Evolutionary conservation across 331 rosid genomes (phyloP).

Genomic region (Malus hybrid): DNA sequence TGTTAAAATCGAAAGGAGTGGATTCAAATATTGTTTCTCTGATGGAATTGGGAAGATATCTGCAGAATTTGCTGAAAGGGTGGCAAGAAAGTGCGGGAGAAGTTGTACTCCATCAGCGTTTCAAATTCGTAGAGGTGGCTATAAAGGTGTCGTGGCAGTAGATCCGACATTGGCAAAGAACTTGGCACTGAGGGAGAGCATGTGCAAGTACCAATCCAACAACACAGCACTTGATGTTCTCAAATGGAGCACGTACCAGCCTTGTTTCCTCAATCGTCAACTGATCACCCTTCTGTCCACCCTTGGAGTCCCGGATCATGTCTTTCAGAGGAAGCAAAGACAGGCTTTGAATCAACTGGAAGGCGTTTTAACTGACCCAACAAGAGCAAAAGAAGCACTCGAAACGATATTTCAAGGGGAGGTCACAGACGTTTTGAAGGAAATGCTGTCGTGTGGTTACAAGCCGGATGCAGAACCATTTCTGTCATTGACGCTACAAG

Average conservation of each 20-base stretch:
- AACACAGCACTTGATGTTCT: slow-evolving; percentile 26
- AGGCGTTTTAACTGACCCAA: slow-evolving; percentile 21
- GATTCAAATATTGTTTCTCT: slow-evolving; percentile 21
- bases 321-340: slow-evolving; percentile 17
- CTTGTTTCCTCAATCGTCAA: slow-evolving; percentile 40
- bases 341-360: slow-evolving; percentile 15
- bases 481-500: slow-evolving; percentile 30
- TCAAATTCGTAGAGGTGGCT: slow-evolving; percentile 38
- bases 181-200: slow-evolving; percentile 33
- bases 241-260: slow-evolving; percentile 31
- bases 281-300: slow-evolving; percentile 36
- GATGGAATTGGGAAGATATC: slow-evolving; percentile 47
- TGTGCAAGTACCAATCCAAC: slow-evolving; percentile 29
- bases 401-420: slow-evolving; percentile 26
- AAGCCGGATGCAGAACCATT: slow-evolving; percentile 34
- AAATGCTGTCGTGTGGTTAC: slow-evolving; percentile 28
- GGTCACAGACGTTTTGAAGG: slow-evolving; percentile 11
- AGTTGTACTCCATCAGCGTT: slow-evolving; percentile 29
- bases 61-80: slow-evolving; percentile 14
- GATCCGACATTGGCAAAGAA: slow-evolving; percentile 30
- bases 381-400: slow-evolving; percentile 27
- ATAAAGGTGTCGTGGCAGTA: slow-evolving; percentile 42
- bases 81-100: slow-evolving; percentile 30
- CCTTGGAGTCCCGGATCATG: slow-evolving; percentile 19
- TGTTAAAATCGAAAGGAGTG: background rate